A percentile compares a stretch with the other conserved stretches of the same genome.
phyloP scores from a whole-genome alignment of 176 grass and related monocot genomes.

The Triticum turgidum region DNA sequence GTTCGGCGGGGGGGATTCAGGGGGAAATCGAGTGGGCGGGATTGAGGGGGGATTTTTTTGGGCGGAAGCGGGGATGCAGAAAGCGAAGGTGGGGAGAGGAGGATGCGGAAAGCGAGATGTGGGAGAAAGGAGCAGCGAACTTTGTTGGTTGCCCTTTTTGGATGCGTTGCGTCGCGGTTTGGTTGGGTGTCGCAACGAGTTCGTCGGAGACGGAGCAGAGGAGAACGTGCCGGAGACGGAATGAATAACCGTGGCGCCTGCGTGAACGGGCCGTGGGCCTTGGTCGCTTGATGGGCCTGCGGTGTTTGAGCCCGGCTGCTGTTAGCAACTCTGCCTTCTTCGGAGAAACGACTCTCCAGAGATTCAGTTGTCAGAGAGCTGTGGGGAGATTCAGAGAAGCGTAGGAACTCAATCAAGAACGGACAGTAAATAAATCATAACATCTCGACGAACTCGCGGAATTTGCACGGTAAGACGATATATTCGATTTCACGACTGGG shows the following conservation, averaged over 20 bases:
- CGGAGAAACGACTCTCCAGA: background rate
- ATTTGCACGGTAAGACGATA: background rate
- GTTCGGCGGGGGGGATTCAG: background rate
- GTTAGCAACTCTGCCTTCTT: background rate
- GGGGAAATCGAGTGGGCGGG: background rate
- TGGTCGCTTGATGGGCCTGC: no score
- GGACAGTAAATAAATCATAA: background rate
- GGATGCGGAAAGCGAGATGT: conserved; percentile 6
- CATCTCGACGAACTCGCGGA: background rate
- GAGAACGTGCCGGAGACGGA: background rate
- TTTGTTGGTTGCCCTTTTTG: conserved; percentile 9
- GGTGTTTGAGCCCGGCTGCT: background rate
- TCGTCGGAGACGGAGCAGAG: background rate
- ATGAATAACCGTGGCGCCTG: background rate
- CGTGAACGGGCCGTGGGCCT: background rate
- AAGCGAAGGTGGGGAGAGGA: background rate
- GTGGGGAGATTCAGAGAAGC: background rate
- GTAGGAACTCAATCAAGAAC: background rate
- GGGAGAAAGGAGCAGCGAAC: background rate
- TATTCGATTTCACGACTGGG: background rate
- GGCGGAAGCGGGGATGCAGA: background rate
- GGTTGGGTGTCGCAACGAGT: background rate
- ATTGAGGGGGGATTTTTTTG: background rate
- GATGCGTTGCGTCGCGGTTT: conserved; percentile 1
- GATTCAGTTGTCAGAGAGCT: background rate